These are phyloP conservation scores for Apiospora phragmitis DNA, from an alignment of 2,329 filamentous ascomycete species.

Conservation along the genomic window DNA sequence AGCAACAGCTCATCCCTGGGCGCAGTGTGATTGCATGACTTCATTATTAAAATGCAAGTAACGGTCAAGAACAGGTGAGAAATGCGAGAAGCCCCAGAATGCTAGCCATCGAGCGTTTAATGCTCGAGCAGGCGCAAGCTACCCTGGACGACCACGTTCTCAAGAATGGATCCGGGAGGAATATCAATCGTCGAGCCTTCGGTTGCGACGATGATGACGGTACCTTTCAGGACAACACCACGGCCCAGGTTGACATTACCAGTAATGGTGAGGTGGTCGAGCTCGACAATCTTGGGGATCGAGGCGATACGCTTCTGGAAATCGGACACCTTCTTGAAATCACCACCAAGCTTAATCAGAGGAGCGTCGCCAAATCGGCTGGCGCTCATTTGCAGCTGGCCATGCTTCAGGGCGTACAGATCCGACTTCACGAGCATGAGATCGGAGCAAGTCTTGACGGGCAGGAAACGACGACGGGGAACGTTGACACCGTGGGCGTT, in stretches of 20 bases:
- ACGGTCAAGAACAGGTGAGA: not conserved
- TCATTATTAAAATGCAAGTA: conserved; percentile 6
- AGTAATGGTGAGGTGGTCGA: conserved; percentile 95
- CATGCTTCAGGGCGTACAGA: conserved; percentile 97
- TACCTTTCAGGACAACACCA: conserved; percentile 94
- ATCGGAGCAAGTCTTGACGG: conserved; percentile 99
- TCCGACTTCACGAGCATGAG: conserved; percentile 99
- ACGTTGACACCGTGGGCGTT: conserved; percentile 99
- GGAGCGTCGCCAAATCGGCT: conserved; percentile 95
- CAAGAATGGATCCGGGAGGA: conserved; percentile 91
- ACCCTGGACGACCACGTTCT: conserved; percentile 99
- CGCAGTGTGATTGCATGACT: not conserved
- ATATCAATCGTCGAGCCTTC: conserved; percentile 98
- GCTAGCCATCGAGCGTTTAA: conserved; percentile 36
- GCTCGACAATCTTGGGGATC: conserved; percentile 88
- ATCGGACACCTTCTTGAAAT: conserved; percentile 99
- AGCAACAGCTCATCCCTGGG: not conserved
- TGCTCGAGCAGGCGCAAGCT: conserved; percentile 77
- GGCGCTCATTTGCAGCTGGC: conserved; percentile 94
- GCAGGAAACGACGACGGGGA: conserved; percentile 94
- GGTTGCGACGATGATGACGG: conserved; percentile 97
- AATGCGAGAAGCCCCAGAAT: not conserved
- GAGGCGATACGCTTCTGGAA: conserved; percentile 86
- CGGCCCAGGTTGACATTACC: conserved; percentile 96
- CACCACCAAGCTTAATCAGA: conserved; percentile 95